Evolutionary conservation across 2,329 filamentous ascomycete species (phyloP).

Genomic region (Hypoxylon sp.): DNA sequence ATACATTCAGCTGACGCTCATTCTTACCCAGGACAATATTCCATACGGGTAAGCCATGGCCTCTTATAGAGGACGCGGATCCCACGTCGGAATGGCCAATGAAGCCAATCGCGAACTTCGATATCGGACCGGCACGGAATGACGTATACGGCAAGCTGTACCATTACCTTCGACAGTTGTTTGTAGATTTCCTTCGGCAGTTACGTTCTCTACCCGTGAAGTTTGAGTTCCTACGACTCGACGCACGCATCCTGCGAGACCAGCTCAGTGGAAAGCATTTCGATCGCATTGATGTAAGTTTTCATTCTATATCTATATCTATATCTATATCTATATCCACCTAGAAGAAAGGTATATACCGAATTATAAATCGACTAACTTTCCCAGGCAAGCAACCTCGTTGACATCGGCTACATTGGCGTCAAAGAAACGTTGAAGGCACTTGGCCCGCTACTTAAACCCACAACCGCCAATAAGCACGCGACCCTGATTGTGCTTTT

Average conservation of each 20-base stretch:
- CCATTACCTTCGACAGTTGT: slow-evolving; percentile 27
- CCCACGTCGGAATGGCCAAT: slow-evolving; percentile 26
- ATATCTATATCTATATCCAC: too few species aligned
- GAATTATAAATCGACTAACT: not conserved
- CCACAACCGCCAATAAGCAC: slow-evolving; percentile 11
- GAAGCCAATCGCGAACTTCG: slow-evolving; percentile 1
- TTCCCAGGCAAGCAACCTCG: slow-evolving; percentile 21
- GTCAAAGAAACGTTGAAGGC: slow-evolving; percentile 8
- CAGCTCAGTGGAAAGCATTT: slow-evolving; percentile 6
- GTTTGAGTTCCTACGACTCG: slow-evolving; percentile 15
- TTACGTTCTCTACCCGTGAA: not conserved
- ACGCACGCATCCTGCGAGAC: not conserved
- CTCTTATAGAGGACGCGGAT: slow-evolving; percentile 31
- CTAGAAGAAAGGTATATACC: not conserved
- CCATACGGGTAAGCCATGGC: slow-evolving; percentile 7
- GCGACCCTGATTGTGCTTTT: slow-evolving; percentile 35
- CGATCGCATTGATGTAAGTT: slow-evolving; percentile 34
- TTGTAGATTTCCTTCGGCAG: slow-evolving; percentile 27
- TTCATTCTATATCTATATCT: not conserved
- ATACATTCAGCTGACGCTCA: not conserved
- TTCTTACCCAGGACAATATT: slow-evolving; percentile 26
- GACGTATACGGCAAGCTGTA: slow-evolving; percentile 38
- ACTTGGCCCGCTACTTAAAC: slow-evolving; percentile 22
- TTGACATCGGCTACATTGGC: slow-evolving; percentile 15
- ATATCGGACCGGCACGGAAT: slow-evolving; percentile 31